These are phyloP conservation scores for Barbarea vulgaris DNA, from an alignment of 345 rosid species.

Conservation along the genomic window DNA sequence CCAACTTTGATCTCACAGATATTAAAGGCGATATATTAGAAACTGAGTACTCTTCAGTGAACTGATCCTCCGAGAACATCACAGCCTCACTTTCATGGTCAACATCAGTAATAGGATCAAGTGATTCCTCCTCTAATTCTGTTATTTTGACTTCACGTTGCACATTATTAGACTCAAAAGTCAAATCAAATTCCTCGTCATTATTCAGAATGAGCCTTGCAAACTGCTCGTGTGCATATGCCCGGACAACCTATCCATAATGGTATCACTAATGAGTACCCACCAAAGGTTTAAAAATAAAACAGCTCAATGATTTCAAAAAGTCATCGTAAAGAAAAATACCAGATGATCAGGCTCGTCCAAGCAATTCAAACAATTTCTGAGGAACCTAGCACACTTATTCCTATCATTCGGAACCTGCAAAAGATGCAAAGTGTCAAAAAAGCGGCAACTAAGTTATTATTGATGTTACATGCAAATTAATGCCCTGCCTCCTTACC, in stretches of 20 bases:
- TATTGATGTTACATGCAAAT: background rate
- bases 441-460: slow-evolving; percentile 8
- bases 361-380: slow-evolving; percentile 79
- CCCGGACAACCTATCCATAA: slow-evolving; percentile 78
- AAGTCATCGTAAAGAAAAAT: slow-evolving; percentile 26
- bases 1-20: slow-evolving; percentile 48
- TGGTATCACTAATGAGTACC: slow-evolving; percentile 21
- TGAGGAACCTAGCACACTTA: slow-evolving; percentile 79
- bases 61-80: slow-evolving; percentile 40
- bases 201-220: slow-evolving; percentile 84
- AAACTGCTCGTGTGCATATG: slow-evolving; percentile 92
- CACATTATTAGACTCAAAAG: slow-evolving; percentile 54
- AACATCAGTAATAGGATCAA: slow-evolving; percentile 46
- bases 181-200: slow-evolving; percentile 65
- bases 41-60: slow-evolving; percentile 36
- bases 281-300: slow-evolving; percentile 4
- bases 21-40: slow-evolving; percentile 41
- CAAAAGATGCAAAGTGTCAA: slow-evolving; percentile 35
- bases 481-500: slow-evolving; percentile 49
- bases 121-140: slow-evolving; percentile 57
- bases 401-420: slow-evolving; percentile 72
- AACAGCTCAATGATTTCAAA: background rate
- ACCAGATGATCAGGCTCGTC: slow-evolving; percentile 90
- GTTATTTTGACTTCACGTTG: slow-evolving; percentile 63
- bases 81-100: slow-evolving; percentile 41